Conservation (phyloP, 1,139 yeast genomes). For the Candida labiduridarum region DNA sequence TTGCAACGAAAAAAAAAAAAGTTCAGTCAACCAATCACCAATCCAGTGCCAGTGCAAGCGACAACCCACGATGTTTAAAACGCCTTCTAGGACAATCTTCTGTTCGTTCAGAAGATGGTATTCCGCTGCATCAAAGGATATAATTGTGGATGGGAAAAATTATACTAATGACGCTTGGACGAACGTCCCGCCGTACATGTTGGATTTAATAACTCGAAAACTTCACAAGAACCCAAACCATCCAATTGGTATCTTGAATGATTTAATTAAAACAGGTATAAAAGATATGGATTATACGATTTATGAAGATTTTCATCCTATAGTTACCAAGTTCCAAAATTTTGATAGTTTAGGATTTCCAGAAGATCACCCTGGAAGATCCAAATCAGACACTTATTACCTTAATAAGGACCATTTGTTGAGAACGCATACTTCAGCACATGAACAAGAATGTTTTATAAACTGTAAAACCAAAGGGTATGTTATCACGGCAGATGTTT, state of each 20-base stretch:
- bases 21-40: not conserved
- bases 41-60: not conserved
- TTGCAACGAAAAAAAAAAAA: not conserved
- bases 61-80: slow-evolving; percentile 4
- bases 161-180: slow-evolving; percentile 79
- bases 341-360: slow-evolving; percentile 94
- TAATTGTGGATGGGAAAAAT: slow-evolving; percentile 51
- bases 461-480: slow-evolving; percentile 77
- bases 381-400: slow-evolving; percentile 91
- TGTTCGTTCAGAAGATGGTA: slow-evolving; percentile 6
- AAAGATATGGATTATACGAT: slow-evolving; percentile 72
- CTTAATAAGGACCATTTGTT: slow-evolving; percentile 69
- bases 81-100: not conserved
- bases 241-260: slow-evolving; percentile 85
- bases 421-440: slow-evolving; percentile 97
- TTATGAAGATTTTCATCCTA: slow-evolving; percentile 81
- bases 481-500: slow-evolving; percentile 92
- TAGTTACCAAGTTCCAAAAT: slow-evolving; percentile 78
- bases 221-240: slow-evolving; percentile 75
- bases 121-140: slow-evolving; percentile 24
- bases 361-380: slow-evolving; percentile 88
- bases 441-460: slow-evolving; percentile 83
- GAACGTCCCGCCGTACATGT: slow-evolving; percentile 77
- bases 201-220: slow-evolving; percentile 68
- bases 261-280: slow-evolving; percentile 71